Evolutionary conservation across 2,329 filamentous ascomycete genomes (phyloP).

Genomic region (Fusarium newnesense): DNA sequence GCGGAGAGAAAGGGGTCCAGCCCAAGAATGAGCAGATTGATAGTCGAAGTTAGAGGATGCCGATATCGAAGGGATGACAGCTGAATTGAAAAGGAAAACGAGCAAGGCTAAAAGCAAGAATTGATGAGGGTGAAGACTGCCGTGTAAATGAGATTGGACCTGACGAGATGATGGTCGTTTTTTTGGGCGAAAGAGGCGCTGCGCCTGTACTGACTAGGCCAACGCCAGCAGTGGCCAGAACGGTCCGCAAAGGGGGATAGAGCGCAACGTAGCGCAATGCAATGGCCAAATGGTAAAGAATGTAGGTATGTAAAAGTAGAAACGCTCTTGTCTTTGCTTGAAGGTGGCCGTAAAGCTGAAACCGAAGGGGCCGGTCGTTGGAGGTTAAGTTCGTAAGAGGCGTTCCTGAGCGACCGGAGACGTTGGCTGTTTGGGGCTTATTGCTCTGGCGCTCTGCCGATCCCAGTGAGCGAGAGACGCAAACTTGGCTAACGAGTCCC

Average conservation of each 20-base stretch:
- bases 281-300: constrained; percentile 6
- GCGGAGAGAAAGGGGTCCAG: constrained; percentile 32
- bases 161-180: constrained; percentile 1
- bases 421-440: constrained; percentile 26
- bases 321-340: neutral
- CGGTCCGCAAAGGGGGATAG: constrained; percentile 18
- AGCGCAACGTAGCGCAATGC: constrained; percentile 12
- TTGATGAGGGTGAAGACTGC: constrained; percentile 17
- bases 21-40: constrained; percentile 36
- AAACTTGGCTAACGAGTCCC: neutral
- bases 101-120: constrained; percentile 14
- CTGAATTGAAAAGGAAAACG: constrained; percentile 3
- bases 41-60: constrained; percentile 8
- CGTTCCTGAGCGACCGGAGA: constrained; percentile 24
- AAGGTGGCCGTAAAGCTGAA: constrained; percentile 23
- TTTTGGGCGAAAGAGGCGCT: constrained; percentile 24
- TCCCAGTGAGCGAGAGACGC: neutral
- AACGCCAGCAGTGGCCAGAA: constrained; percentile 39
- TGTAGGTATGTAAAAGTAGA: neutral
- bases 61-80: constrained; percentile 1
- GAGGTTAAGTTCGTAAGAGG: constrained; percentile 31
- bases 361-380: constrained; percentile 21
- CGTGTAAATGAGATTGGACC: constrained; percentile 32
- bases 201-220: constrained; percentile 27
- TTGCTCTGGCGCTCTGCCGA: constrained; percentile 2